phyloP scores from a whole-genome alignment of 306 rosid species.

The Vachellia collinsii region DNA sequence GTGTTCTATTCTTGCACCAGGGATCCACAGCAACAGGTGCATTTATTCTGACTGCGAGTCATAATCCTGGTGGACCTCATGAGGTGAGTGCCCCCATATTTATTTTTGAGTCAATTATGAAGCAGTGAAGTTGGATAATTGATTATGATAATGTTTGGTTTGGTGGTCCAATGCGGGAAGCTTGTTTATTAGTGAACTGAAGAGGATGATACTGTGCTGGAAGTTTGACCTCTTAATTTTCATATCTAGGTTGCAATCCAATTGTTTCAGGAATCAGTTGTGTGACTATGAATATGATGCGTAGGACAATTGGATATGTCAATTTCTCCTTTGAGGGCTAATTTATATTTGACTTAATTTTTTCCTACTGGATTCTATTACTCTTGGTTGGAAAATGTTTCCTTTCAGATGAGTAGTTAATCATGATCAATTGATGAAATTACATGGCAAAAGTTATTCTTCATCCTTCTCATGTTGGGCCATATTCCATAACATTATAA shows the following conservation, averaged over 20 bases:
- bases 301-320: background rate
- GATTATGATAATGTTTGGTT: slow-evolving; percentile 18
- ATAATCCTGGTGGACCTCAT: slow-evolving; percentile 97
- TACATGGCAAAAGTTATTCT: background rate
- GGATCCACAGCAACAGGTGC: slow-evolving; percentile 94
- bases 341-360: background rate
- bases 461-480: background rate
- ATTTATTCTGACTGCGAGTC: slow-evolving; percentile 97
- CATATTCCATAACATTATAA: background rate
- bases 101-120: slow-evolving; percentile 22
- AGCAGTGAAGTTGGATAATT: slow-evolving; percentile 11
- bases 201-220: background rate
- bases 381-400: background rate
- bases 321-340: background rate
- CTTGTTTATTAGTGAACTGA: slow-evolving; percentile 3
- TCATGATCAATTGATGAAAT: background rate
- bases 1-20: slow-evolving; percentile 49
- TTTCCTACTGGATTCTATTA: background rate
- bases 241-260: slow-evolving; percentile 2
- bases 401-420: background rate
- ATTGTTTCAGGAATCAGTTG: background rate
- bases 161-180: slow-evolving; percentile 16
- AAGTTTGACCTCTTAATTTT: slow-evolving; percentile 16
- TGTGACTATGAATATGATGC: background rate
- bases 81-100: slow-evolving; percentile 58